These are phyloP conservation scores for Leccinellum albellum DNA, from an alignment of 768 basidiomycete genomes.

Conservation along the genomic window DNA sequence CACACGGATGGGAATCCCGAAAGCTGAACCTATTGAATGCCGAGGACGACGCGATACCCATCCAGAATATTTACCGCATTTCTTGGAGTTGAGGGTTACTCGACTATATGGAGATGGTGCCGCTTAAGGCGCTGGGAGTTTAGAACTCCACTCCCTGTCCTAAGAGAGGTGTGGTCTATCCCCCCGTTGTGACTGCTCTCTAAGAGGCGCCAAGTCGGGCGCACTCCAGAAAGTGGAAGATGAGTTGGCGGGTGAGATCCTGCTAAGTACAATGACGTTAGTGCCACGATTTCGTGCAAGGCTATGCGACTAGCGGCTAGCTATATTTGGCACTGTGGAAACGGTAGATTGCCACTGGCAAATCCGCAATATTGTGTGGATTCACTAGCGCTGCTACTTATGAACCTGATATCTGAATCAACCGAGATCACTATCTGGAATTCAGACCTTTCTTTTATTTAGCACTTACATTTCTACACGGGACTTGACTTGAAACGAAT, in stretches of 20 bases:
- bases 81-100: not conserved
- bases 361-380: not conserved
- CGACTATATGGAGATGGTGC: not conserved
- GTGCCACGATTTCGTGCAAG: no score
- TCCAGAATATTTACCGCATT: not conserved
- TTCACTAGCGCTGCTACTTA: not conserved
- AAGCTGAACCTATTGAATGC: not conserved
- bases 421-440: not conserved
- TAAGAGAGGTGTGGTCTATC: not conserved
- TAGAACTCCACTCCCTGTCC: not conserved
- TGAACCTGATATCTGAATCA: not conserved
- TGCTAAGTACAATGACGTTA: no score
- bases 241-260: not conserved
- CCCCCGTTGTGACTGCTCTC: not conserved
- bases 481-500: not conserved
- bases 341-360: not conserved
- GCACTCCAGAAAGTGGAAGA: not conserved
- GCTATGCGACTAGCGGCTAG: no score
- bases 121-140: not conserved
- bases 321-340: not conserved
- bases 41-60: not conserved
- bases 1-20: not conserved
- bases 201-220: not conserved
- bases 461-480: no score
- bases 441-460: not conserved